Base-by-base conservation (phyloP, 768 basidiomycete species). In the Podaxis sp. region DNA sequence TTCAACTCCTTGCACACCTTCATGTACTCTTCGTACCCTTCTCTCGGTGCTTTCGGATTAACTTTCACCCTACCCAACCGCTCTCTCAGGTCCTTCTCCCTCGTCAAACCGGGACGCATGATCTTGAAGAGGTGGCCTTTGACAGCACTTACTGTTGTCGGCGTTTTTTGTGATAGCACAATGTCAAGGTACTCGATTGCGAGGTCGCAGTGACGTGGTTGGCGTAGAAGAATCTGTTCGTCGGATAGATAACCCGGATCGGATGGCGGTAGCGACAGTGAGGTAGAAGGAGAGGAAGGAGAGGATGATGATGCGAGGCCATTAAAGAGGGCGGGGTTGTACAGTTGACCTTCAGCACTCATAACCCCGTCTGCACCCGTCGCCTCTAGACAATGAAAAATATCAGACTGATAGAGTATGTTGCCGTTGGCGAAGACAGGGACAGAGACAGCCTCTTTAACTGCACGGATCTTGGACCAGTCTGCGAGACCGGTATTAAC, bases 391-490 rank as follows among this genome's bases (percentile, higher is more conserved):
- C 95, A 98, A 11, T 79, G 77, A 56, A 82, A 80, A 52, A 98
- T 84, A 74, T 99, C 96, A n/a, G 86, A 82, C 49, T 89, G 84
- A 73, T 88, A 93, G 12, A 98, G 86, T 63, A 98, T 86, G 73
- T 98, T 99, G 30, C 97, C 97, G 73, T 99, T 99, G 0, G 96
- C 96, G 72, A 99, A 93, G 3, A 99, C 95, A 2, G 96, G 96
- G 0, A 99, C 85, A 0, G 85, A 86, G 40, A 99, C 93, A 0
- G 93, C 92, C 67, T 90, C 74, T 73, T 96, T 97, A 68, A 99
- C 95, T 0, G 93, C 92, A 7, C 83, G 84, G 70, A 99, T 98
- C 74, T 97, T 89, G 26, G 77, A 78, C 91, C 92, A 97, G 68
- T 93, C 92, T 5, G 95, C 95, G 11, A 96, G 74, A 17, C 95